These are phyloP conservation scores for Tremella fuciformis DNA, from an alignment of 768 basidiomycete species.

Conservation along the genomic window DNA sequence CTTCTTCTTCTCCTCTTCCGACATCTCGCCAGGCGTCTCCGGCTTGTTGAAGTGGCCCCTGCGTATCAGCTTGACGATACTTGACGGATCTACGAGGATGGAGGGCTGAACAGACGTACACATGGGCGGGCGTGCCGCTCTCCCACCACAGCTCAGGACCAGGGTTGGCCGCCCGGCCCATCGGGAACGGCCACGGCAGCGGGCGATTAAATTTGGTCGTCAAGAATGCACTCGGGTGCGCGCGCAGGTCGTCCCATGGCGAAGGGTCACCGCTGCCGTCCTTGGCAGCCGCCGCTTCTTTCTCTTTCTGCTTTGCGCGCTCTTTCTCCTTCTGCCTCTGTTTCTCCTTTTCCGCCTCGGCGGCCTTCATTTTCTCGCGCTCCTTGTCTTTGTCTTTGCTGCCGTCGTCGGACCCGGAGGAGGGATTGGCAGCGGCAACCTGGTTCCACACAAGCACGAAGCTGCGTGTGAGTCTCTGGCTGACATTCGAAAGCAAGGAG, in stretches of 20 bases:
- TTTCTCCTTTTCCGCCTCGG: slow-evolving; percentile 3
- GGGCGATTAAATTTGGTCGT: slow-evolving; percentile 37
- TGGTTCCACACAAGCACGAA: slow-evolving; percentile 44
- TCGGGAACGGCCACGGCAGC: slow-evolving; percentile 44
- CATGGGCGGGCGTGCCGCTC: slow-evolving; percentile 43
- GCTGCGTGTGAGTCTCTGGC: not conserved
- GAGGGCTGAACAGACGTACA: too few species aligned
- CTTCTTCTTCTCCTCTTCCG: slow-evolving; percentile 25
- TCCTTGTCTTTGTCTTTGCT: slow-evolving; percentile 8
- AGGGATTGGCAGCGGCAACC: slow-evolving; percentile 17
- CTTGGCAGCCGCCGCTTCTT: slow-evolving; percentile 20
- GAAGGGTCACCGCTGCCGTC: slow-evolving; percentile 15
- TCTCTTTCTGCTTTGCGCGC: slow-evolving; percentile 26
- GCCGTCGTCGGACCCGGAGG: slow-evolving; percentile 5
- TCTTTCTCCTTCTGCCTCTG: slow-evolving; percentile 7
- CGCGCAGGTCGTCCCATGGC: slow-evolving; percentile 45
- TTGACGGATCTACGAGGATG: too few species aligned
- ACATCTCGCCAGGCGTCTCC: slow-evolving; percentile 18
- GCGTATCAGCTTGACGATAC: slow-evolving; percentile 11
- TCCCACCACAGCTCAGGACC: slow-evolving; percentile 47
- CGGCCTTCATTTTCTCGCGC: slow-evolving; percentile 2
- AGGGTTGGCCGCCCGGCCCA: slow-evolving; percentile 28
- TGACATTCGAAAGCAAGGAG: not conserved
- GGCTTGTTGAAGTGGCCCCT: slow-evolving; percentile 46
- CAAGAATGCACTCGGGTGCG: slow-evolving; percentile 44